Conservation (phyloP, 148 eudicot species). For the Drosera capensis region DNA sequence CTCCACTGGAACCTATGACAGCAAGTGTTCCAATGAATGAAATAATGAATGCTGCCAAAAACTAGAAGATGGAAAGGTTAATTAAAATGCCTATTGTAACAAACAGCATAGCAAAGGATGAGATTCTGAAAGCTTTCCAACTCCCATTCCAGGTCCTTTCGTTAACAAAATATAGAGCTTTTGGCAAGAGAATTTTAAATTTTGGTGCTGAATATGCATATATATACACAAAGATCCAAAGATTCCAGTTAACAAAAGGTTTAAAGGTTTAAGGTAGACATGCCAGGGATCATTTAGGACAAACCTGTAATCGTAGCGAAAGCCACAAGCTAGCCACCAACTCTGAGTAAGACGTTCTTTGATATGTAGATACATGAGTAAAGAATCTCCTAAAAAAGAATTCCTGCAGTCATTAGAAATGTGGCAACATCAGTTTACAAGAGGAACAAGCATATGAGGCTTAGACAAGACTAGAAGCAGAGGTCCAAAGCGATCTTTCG, state of each 20-base stretch:
- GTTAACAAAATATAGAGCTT: too few species aligned
- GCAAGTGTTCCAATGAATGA: slow-evolving; percentile 73
- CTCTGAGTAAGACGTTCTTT: slow-evolving; percentile 85
- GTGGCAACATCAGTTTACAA: too few species aligned
- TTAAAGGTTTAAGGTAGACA: too few species aligned
- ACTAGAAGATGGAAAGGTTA: slow-evolving; percentile 29
- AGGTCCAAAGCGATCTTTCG: too few species aligned
- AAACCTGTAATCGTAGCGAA: slow-evolving; percentile 90
- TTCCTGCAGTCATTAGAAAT: slow-evolving; percentile 73
- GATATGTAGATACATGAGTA: slow-evolving; percentile 46
- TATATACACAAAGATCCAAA: too few species aligned
- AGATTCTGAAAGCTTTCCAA: too few species aligned
- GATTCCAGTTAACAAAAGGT: too few species aligned
- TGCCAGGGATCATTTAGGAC: slow-evolving; percentile 3
- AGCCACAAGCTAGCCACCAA: slow-evolving; percentile 92
- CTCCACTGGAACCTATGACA: slow-evolving; percentile 56
- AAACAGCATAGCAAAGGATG: neutral
- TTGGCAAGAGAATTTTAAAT: too few species aligned
- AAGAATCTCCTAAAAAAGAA: slow-evolving; percentile 48
- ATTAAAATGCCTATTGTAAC: neutral
- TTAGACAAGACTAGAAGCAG: too few species aligned
- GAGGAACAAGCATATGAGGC: neutral
- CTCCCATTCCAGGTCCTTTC: too few species aligned
- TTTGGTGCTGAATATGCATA: too few species aligned
- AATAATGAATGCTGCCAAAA: slow-evolving; percentile 78